Percentiles rank a stretch among this genome's conserved stretches.
phyloP scores from a whole-genome alignment of 345 rosid genomes.

The Salix caprea region DNA sequence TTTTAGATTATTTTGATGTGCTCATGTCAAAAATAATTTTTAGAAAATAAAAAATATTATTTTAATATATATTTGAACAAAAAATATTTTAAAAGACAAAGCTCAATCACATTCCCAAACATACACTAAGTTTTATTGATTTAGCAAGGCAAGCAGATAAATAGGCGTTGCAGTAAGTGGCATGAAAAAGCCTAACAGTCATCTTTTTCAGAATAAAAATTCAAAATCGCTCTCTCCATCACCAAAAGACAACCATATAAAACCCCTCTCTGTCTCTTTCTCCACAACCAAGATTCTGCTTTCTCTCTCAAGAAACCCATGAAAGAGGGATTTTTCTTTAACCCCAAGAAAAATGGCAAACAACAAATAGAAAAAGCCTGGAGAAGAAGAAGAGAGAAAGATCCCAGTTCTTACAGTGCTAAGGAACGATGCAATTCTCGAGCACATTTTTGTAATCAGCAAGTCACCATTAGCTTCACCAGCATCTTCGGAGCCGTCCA shows the following conservation, averaged over 20 bases:
- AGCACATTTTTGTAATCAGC: slow-evolving; percentile 75
- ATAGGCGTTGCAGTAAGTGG: slow-evolving; percentile 20
- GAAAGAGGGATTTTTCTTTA: background rate
- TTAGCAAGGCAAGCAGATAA: background rate
- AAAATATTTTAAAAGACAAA: too few relatives aligned
- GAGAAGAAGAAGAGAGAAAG: slow-evolving; percentile 33
- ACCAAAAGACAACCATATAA: background rate
- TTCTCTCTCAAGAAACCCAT: background rate
- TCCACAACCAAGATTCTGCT: background rate
- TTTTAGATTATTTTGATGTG: too few relatives aligned
- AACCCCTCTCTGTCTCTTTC: background rate
- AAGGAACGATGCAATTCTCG: slow-evolving; percentile 74
- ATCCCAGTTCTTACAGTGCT: slow-evolving; percentile 77
- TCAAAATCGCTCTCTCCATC: slow-evolving; percentile 27
- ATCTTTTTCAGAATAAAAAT: slow-evolving; percentile 25
- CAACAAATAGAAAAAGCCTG: slow-evolving; percentile 14
- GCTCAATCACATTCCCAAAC: too few relatives aligned
- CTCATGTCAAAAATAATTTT: too few relatives aligned
- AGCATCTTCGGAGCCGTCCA: background rate
- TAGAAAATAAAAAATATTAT: too few relatives aligned
- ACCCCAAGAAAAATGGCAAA: slow-evolving; percentile 25
- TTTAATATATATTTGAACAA: too few relatives aligned
- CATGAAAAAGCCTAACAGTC: slow-evolving; percentile 34
- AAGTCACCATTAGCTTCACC: slow-evolving; percentile 18
- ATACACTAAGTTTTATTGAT: too few relatives aligned